Evolutionary conservation across 371 early-diverging fungal species (phyloP).

Genomic region (Batrachochytrium dendrobatidis): DNA sequence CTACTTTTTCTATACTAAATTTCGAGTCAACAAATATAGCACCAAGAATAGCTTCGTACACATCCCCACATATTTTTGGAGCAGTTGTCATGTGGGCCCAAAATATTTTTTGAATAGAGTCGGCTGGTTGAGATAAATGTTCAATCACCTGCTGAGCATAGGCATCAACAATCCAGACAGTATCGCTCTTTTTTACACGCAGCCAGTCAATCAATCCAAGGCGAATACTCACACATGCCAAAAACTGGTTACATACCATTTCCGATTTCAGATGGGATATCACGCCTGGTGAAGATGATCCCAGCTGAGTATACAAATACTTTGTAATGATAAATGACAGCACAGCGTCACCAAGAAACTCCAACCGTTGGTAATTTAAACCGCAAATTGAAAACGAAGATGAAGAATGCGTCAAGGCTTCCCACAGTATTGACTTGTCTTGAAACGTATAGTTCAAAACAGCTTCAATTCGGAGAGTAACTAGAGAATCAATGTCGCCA

Average conservation of each 20-base stretch:
- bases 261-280: constrained; percentile 73
- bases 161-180: constrained; percentile 53
- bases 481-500: too few species aligned
- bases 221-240: constrained; percentile 62
- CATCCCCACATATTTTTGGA: constrained; percentile 84
- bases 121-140: too few species aligned
- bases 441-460: constrained; percentile 55
- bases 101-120: too few species aligned
- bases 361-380: constrained; percentile 83
- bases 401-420: constrained; percentile 87
- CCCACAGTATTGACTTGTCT: constrained; percentile 40
- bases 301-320: constrained; percentile 56
- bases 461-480: constrained; percentile 13
- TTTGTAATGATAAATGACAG: constrained; percentile 73
- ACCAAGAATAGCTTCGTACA: constrained; percentile 82
- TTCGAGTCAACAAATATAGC: constrained; percentile 75
- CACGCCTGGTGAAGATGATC: constrained; percentile 54
- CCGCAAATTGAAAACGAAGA: constrained; percentile 38
- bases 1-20: constrained; percentile 14
- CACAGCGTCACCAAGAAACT: constrained; percentile 92
- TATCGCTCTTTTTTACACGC: too few species aligned
- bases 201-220: too few species aligned
- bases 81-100: constrained; percentile 38
- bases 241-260: constrained; percentile 79
- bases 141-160: too few species aligned